Percentiles rank a stretch among this genome's conserved stretches.
phyloP scores from a whole-genome alignment of 2,329 filamentous ascomycete species.

The Exophiala alcalophila region DNA sequence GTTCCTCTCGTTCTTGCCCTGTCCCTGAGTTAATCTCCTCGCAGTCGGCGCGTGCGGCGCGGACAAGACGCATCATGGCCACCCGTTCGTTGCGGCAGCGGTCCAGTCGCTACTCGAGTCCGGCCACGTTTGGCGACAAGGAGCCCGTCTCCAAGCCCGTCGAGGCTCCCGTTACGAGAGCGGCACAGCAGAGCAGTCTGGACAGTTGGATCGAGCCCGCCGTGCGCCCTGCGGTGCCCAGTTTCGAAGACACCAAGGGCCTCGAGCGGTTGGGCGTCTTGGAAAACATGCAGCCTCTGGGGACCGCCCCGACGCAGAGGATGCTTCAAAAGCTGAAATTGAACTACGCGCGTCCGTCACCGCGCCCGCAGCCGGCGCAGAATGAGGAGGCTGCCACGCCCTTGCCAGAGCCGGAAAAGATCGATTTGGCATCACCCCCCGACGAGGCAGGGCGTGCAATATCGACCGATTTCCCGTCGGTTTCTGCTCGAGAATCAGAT shows the following conservation, averaged over 20 bases:
- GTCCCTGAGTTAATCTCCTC: constrained; percentile 27
- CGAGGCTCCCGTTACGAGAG: constrained; percentile 21
- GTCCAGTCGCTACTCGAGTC: constrained; percentile 31
- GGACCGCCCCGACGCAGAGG: constrained; percentile 64
- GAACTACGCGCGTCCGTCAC: constrained; percentile 25
- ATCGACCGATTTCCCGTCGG: constrained; percentile 8
- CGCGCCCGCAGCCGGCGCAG: constrained; percentile 23
- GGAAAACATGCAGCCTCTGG: constrained; percentile 79
- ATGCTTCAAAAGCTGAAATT: constrained; percentile 55
- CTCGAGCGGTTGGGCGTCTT: constrained; percentile 72
- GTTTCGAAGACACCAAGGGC: constrained; percentile 72
- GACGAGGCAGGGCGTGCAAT: constrained; percentile 3
- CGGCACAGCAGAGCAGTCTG: constrained; percentile 26
- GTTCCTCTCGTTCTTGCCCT: constrained; percentile 1
- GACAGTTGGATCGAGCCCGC: constrained; percentile 59
- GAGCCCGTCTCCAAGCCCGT: constrained; percentile 21
- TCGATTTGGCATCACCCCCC: constrained; percentile 22
- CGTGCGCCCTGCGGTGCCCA: constrained; percentile 56
- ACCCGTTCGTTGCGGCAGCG: constrained; percentile 30
- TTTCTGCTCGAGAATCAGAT: constrained; percentile 13
- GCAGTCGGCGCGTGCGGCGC: constrained; percentile 26
- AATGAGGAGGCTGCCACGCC: constrained; percentile 21
- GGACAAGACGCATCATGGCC: constrained; percentile 26
- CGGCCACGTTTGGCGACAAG: constrained; percentile 27
- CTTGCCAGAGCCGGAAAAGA: constrained; percentile 23